Conservation (phyloP, 345 rosid species). For the Kernera saxatilis region DNA sequence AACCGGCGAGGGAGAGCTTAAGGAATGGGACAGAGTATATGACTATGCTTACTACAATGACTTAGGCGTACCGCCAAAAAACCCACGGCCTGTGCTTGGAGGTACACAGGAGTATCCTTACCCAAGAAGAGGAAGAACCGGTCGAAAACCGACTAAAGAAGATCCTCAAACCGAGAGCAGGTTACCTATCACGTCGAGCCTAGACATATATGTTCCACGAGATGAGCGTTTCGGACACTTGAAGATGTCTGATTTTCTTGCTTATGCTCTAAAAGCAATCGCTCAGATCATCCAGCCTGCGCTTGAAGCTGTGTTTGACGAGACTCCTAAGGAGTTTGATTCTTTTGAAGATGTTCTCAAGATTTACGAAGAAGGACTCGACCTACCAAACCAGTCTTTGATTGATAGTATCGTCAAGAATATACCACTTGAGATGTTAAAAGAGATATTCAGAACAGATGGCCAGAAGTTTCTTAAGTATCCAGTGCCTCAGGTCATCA, state of each 20-base stretch:
- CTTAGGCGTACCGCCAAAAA: slow-evolving; percentile 46
- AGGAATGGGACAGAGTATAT: slow-evolving; percentile 77
- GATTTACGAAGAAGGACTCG: slow-evolving; percentile 50
- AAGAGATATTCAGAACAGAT: slow-evolving; percentile 51
- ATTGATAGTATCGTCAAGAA: slow-evolving; percentile 31
- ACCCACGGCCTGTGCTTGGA: slow-evolving; percentile 75
- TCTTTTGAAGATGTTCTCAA: slow-evolving; percentile 48
- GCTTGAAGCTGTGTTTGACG: slow-evolving; percentile 39
- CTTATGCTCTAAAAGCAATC: slow-evolving; percentile 45
- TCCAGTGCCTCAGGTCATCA: slow-evolving; percentile 70
- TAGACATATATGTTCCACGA: slow-evolving; percentile 68
- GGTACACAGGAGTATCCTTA: slow-evolving; percentile 67
- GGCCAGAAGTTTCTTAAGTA: slow-evolving; percentile 42
- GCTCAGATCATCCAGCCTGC: slow-evolving; percentile 52
- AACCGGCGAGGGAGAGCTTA: slow-evolving; percentile 56
- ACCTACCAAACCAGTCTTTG: slow-evolving; percentile 44
- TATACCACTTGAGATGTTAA: slow-evolving; percentile 50
- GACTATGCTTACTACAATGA: slow-evolving; percentile 88
- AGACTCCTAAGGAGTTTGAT: slow-evolving; percentile 52
- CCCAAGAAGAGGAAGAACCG: slow-evolving; percentile 88
- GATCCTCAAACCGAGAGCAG: slow-evolving; percentile 62
- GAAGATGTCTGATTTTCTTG: slow-evolving; percentile 65
- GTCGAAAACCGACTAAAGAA: slow-evolving; percentile 44
- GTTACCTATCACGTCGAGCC: slow-evolving; percentile 31
- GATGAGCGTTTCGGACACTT: slow-evolving; percentile 73